Evolutionary conservation across 1,139 yeast genomes (phyloP).

Genomic region (Nakaseomyces glabratus): DNA sequence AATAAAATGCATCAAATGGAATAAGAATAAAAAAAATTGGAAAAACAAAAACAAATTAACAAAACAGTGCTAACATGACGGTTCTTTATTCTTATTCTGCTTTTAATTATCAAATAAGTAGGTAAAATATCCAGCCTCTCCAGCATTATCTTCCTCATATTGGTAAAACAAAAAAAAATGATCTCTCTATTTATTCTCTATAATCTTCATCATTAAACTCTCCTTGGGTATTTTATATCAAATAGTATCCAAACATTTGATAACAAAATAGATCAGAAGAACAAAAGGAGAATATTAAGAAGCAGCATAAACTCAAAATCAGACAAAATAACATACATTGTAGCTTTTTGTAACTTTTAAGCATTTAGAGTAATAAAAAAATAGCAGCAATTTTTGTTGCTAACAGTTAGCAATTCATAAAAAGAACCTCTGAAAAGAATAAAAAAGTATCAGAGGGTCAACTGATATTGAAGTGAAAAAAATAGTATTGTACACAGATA

Average conservation of each 20-base stretch:
- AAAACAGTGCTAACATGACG: no score
- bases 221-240: constrained; percentile 5
- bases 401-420: constrained; percentile 9
- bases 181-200: constrained; percentile 6
- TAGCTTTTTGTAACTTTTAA: constrained; percentile 5
- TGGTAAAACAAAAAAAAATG: constrained; percentile 4
- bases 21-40: constrained; percentile 6
- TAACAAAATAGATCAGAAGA: constrained; percentile 5
- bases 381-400: background rate
- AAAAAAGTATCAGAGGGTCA: constrained; percentile 5
- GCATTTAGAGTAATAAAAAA: constrained; percentile 4
- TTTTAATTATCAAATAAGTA: constrained; percentile 6
- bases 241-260: no score
- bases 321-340: constrained; percentile 6
- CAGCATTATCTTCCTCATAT: constrained; percentile 5
- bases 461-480: constrained; percentile 6
- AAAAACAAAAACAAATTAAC: constrained; percentile 3
- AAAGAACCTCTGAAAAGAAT: constrained; percentile 7
- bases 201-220: no score
- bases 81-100: constrained; percentile 6
- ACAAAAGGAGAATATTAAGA: background rate
- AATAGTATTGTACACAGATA: constrained; percentile 9
- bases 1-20: constrained; percentile 6
- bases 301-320: constrained; percentile 3
- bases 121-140: constrained; percentile 6